A percentile compares a stretch with the other conserved stretches of the same genome.
phyloP scores from a whole-genome alignment of 352 stramenopile species.

The Globisporangium spinosum region DNA sequence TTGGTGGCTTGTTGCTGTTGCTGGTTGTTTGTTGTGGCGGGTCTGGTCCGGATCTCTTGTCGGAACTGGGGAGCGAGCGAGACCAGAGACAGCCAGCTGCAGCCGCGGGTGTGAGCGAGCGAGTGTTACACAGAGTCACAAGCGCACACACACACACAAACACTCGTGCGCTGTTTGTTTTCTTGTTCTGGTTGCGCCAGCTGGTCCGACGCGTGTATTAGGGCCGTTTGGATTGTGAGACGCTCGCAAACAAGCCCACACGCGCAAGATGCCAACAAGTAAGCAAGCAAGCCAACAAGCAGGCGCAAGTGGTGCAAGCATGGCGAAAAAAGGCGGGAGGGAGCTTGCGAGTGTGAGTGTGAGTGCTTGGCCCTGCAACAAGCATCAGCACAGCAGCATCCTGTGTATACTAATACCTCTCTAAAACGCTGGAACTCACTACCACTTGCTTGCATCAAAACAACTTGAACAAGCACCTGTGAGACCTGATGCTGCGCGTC shows the following conservation, averaged over 20 bases:
- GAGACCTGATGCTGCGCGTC: neutral
- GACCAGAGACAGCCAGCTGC: conserved; percentile 2
- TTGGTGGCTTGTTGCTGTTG: neutral
- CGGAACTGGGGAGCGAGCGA: conserved; percentile 2
- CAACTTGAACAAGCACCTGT: neutral
- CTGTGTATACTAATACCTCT: neutral
- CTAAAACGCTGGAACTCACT: neutral
- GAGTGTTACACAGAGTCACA: neutral
- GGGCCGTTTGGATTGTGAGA: conserved; percentile 8
- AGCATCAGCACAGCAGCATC: neutral
- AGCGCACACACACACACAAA: neutral
- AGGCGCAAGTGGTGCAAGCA: neutral
- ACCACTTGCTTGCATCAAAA: neutral
- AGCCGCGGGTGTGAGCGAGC: neutral
- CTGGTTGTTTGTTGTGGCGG: conserved; percentile 1
- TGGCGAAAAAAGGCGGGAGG: neutral
- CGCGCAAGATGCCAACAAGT: neutral
- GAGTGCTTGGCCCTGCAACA: neutral
- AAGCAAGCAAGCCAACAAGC: neutral
- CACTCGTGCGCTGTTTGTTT: neutral
- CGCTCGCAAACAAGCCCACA: neutral
- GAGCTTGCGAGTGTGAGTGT: neutral
- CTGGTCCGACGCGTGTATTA: neutral
- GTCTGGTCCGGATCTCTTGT: conserved; percentile 8
- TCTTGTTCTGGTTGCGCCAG: conserved; percentile 7